phyloP scores from a whole-genome alignment of 1,284 basidiomycete species.

The Coniophora puteana region DNA sequence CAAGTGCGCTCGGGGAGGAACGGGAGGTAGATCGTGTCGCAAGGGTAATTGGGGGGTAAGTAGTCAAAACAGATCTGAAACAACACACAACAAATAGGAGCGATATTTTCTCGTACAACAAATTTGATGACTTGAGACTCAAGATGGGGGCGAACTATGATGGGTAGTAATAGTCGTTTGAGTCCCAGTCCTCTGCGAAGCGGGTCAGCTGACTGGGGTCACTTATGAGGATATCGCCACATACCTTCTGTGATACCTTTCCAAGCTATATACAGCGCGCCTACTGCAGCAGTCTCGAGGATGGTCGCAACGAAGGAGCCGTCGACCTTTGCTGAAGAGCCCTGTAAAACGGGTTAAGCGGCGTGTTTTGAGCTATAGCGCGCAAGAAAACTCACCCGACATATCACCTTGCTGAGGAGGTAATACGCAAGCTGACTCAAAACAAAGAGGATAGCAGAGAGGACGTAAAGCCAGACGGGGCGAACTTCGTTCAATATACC shows the following conservation, averaged over 20 bases:
- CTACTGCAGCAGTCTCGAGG: slow-evolving; percentile 69
- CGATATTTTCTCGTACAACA: not conserved
- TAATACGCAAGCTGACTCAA: slow-evolving; percentile 77
- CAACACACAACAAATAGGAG: not conserved
- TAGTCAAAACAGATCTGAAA: not conserved
- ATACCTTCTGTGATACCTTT: slow-evolving; percentile 80
- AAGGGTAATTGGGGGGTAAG: not conserved
- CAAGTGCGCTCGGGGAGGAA: not conserved
- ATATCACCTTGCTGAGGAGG: slow-evolving; percentile 72
- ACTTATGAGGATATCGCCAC: slow-evolving; percentile 19
- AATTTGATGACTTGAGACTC: not conserved
- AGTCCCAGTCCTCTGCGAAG: slow-evolving; percentile 27
- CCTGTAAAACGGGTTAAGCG: slow-evolving; percentile 31
- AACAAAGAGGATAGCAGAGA: slow-evolving; percentile 66
- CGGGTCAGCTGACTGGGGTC: slow-evolving; percentile 6
- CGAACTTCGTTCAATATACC: slow-evolving; percentile 65
- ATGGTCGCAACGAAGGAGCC: slow-evolving; percentile 79
- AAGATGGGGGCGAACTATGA: slow-evolving; percentile 14
- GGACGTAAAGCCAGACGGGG: slow-evolving; percentile 69
- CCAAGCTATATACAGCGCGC: slow-evolving; percentile 76
- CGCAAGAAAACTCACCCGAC: slow-evolving; percentile 48
- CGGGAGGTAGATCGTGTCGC: not conserved
- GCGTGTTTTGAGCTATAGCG: not conserved
- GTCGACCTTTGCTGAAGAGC: slow-evolving; percentile 65
- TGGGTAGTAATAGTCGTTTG: slow-evolving; percentile 21